Conservation (phyloP, 106 monocot genomes). For the Agapanthus africanus region DNA sequence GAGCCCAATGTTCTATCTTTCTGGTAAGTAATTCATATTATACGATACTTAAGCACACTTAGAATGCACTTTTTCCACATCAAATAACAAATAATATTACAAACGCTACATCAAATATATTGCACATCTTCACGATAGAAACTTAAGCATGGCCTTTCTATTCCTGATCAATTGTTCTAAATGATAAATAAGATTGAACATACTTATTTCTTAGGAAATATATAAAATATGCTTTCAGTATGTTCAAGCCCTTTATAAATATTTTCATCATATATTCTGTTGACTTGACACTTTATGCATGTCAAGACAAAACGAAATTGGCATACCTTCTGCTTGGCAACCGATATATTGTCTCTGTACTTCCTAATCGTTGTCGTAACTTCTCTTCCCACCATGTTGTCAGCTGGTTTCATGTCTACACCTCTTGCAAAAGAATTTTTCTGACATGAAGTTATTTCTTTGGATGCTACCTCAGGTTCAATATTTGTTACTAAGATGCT, state of each 20-base stretch:
- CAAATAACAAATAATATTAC: background rate
- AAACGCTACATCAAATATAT: background rate
- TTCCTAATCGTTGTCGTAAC: conserved; percentile 6
- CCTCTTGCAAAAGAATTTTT: conserved; percentile 6
- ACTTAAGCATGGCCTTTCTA: background rate
- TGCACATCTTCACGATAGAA: background rate
- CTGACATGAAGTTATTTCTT: background rate
- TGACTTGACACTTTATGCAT: background rate
- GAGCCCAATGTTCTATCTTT: background rate
- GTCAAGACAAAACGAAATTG: background rate
- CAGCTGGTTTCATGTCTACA: background rate
- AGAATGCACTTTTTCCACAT: background rate
- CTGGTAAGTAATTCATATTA: background rate
- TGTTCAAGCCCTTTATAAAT: background rate
- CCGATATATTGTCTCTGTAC: conserved; percentile 7
- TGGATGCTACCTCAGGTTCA: conserved; percentile 6
- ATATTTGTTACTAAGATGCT: conserved; percentile 1
- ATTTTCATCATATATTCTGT: background rate
- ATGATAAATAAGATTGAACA: background rate
- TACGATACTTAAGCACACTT: background rate
- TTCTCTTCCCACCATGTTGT: conserved; percentile 2
- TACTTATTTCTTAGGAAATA: background rate
- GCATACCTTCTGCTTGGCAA: conserved; percentile 19
- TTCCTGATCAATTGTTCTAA: background rate
- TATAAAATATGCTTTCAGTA: background rate